Conservation (phyloP, 2,329 filamentous ascomycete genomes). For the Cladobotryum protrusum region DNA sequence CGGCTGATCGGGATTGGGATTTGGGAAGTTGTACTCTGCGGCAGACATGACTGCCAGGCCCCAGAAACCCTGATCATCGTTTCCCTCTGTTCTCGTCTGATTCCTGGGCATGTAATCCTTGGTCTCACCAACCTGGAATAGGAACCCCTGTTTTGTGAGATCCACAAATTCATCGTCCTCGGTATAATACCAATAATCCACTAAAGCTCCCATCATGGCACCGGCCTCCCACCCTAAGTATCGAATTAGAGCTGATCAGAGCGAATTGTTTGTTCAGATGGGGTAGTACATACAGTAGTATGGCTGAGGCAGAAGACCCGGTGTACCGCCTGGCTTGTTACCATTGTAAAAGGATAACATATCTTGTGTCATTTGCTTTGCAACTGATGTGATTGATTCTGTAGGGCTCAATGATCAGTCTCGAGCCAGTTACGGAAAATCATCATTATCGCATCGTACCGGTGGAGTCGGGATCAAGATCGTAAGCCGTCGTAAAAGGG, state of each 20-base stretch:
- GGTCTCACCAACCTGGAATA: slow-evolving; percentile 67
- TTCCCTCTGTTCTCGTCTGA: slow-evolving; percentile 62
- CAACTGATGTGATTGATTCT: slow-evolving; percentile 46
- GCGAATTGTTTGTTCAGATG: neutral
- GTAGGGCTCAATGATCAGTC: neutral
- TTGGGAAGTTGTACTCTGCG: slow-evolving; percentile 61
- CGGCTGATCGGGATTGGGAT: slow-evolving; percentile 50
- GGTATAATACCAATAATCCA: slow-evolving; percentile 84
- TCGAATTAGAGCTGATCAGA: neutral
- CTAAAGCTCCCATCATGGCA: slow-evolving; percentile 62
- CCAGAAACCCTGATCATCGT: slow-evolving; percentile 74
- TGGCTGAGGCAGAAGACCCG: slow-evolving; percentile 46
- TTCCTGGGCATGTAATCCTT: slow-evolving; percentile 74
- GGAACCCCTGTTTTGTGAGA: slow-evolving; percentile 59
- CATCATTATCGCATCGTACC: slow-evolving; percentile 18
- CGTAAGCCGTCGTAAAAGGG: slow-evolving; percentile 26
- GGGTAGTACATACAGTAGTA: slow-evolving; percentile 44
- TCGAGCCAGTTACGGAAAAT: neutral
- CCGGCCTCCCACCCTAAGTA: slow-evolving; percentile 63
- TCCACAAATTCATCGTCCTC: slow-evolving; percentile 67
- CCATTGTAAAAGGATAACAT: slow-evolving; percentile 40
- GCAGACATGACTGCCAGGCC: slow-evolving; percentile 64
- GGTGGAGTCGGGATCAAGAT: slow-evolving; percentile 32
- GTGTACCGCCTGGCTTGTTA: slow-evolving; percentile 42
- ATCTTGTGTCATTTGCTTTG: slow-evolving; percentile 46